Evolutionary conservation across 2,329 filamentous ascomycete genomes (phyloP), one percentile per base, ranked within the genome.

Genomic region (Venturia nashicola): DNA sequence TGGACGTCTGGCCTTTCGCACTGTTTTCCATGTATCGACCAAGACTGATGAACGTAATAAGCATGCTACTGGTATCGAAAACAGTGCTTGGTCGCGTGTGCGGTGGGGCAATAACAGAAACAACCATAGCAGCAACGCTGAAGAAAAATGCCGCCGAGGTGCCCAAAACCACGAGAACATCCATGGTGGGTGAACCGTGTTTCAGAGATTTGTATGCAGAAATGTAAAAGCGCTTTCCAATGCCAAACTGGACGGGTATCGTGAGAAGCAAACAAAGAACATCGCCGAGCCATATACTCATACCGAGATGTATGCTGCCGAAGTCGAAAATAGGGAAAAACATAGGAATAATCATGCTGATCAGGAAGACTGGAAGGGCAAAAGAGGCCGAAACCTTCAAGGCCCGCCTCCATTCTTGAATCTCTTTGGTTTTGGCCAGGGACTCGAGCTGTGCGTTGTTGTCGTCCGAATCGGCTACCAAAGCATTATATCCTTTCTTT

Each of bases 31-130:
- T 77, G 77, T 89, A 99, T 43, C 94, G 87, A 4, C 94, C 91
- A 2, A 99, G 78, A 0, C 89, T 91, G 74, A 97, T 91, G 73
- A 99, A 97, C 0, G 91, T 96, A 74, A 99, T 92, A 61, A 99
- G 82, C 94, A 97, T 99, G 27, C 91, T 96, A 76, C 92, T 97
- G 1, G 94, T 99, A 72, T 99, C 94, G 70, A 99, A 99, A 18
- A 97, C 89, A 1, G 91, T 97, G 67, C 85, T 87, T 0, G 94
- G 94, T 59, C 90, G 84, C 2, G 82, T 83, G 72, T 97, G 91
- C 7, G 91, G 89, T 27, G 84, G 79, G n/a, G 84, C 80, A 16
- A 89, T 68, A 23, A 97, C 73, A 0, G 91, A 95, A 18, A 97
- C 86, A 5, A 87, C 63, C 91, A 99, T 97, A 18, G 91, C 85